Conservation (phyloP, 139 green algal species). For the Protoeuglena noctilucae region DNA sequence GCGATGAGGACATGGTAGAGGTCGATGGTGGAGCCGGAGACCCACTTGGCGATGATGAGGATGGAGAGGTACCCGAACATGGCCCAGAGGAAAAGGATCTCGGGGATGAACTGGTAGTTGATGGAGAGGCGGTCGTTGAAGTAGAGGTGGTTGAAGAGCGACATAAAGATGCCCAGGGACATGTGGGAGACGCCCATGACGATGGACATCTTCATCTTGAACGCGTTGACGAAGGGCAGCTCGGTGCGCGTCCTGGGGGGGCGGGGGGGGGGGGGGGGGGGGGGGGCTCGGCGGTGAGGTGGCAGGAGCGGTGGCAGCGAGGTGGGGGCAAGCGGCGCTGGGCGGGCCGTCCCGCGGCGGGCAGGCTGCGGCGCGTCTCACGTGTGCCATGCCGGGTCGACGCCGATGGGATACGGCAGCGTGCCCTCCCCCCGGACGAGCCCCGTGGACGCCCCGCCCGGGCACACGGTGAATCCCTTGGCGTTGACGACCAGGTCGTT, state of each 20-base stretch:
- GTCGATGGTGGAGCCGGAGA: conserved; percentile 59
- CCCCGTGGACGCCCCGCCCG: conserved; percentile 22
- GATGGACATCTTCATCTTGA: conserved; percentile 99
- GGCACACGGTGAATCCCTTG: conserved; percentile 17
- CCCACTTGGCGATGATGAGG: conserved; percentile 86
- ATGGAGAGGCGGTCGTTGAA: conserved; percentile 74
- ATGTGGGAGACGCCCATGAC: conserved; percentile 85
- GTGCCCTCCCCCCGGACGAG: conserved; percentile 12
- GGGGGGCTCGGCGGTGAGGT: too few relatives aligned
- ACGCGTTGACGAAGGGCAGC: conserved; percentile 84
- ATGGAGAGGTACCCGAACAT: conserved; percentile 94
- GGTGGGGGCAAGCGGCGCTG: too few relatives aligned
- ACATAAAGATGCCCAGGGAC: conserved; percentile 89
- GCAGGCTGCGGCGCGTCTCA: too few relatives aligned
- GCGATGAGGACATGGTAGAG: conserved; percentile 98
- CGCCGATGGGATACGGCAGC: conserved; percentile 65
- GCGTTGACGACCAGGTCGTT: conserved; percentile 13
- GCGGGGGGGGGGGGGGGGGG: too few relatives aligned
- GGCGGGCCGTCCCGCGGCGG: too few relatives aligned
- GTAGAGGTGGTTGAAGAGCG: conserved; percentile 74
- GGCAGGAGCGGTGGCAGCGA: too few relatives aligned
- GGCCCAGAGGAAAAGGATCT: conserved; percentile 88
- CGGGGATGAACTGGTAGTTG: conserved; percentile 45
- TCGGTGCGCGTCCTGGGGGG: conserved; percentile 86
- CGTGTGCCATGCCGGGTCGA: conserved; percentile 92